Base-by-base conservation (phyloP, 352 stramenopile species). In the Phytophthora tubulina region DNA sequence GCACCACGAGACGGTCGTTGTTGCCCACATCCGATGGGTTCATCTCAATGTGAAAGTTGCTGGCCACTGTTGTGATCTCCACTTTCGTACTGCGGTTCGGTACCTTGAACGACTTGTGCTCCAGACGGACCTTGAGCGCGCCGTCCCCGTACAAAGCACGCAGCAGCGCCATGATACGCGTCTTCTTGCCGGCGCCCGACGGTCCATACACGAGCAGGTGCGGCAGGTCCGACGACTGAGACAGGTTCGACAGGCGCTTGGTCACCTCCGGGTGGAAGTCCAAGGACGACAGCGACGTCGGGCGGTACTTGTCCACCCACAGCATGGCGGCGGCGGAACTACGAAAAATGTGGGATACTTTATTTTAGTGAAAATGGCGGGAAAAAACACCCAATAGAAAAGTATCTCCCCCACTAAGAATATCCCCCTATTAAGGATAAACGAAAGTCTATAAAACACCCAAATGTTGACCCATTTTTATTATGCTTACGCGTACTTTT, bases 21-120 rank as follows among this genome's bases (percentile, higher is more conserved):
- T 91, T 97, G 27, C 98, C 98, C 30, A 94, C 98, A 76, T 99
- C 98, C 48, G 92, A 98, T 44, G 98, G 97, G 71, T 98, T 99
- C 84, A 99, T 98, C 81, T 99, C 98, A 51, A 99, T 99, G 82
- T 99, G 98, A 81, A 99, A 99, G 78, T 98, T 99, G 80, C 87
- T 98, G 21, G 93, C 95, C 11, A 99, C 91, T 41, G 98, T 99
- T 52, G 98, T 99, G 54, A 99, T 97, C 68, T 99, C 98, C 15
- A 99, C 92, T 13, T 95, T 97, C 0, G 92, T 88, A 42, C 96
- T 96, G 21, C 93, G 96, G 27, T 81, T 80, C 2, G 84, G 75
- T 8, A 79, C 78, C 67, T 98, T 99, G 81, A 99, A 99, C 9
- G 88, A 93, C 66, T 95, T 91, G 76, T 96, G 87, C 79, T 97